These are phyloP conservation scores for Hericium erinaceus DNA, from an alignment of 768 basidiomycete genomes.

Conservation along the genomic window DNA sequence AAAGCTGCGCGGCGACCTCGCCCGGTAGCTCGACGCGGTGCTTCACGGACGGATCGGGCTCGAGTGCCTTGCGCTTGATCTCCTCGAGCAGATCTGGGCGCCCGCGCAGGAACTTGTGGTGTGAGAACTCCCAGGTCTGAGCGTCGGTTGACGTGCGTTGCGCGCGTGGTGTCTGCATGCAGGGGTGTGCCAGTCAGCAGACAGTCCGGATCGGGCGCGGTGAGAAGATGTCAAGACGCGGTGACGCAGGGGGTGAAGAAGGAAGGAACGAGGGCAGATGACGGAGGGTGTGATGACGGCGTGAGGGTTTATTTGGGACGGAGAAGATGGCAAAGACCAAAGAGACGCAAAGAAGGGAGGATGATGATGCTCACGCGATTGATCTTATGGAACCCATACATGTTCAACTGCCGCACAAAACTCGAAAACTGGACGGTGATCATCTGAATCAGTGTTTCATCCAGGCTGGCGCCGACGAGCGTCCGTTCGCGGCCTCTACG, in stretches of 20 bases:
- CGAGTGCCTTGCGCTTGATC: conserved; percentile 79
- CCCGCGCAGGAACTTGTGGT: conserved; percentile 76
- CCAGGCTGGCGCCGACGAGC: not conserved
- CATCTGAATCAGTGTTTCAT: conserved; percentile 1
- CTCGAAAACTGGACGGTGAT: conserved; percentile 61
- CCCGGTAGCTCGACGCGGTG: conserved; percentile 75
- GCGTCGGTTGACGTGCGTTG: conserved; percentile 73
- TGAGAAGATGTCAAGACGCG: too few relatives aligned
- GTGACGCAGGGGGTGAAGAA: not conserved
- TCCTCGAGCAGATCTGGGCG: conserved; percentile 75
- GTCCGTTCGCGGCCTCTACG: too few relatives aligned
- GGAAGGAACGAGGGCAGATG: conserved; percentile 4
- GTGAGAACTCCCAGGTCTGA: conserved; percentile 86
- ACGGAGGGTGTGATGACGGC: not conserved
- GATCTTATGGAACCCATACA: conserved; percentile 95
- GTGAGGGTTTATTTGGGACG: not conserved
- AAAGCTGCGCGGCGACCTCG: conserved; percentile 61
- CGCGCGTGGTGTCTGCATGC: conserved; percentile 62
- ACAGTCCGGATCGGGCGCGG: too few relatives aligned
- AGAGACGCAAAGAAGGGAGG: too few relatives aligned
- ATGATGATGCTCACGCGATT: conserved; percentile 50
- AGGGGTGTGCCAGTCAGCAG: conserved; percentile 4
- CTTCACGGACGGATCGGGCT: conserved; percentile 64
- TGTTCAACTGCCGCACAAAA: conserved; percentile 91
- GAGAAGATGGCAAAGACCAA: not conserved